Conservation (phyloP, 768 basidiomycete species). For the Pisolithus tinctorius region DNA sequence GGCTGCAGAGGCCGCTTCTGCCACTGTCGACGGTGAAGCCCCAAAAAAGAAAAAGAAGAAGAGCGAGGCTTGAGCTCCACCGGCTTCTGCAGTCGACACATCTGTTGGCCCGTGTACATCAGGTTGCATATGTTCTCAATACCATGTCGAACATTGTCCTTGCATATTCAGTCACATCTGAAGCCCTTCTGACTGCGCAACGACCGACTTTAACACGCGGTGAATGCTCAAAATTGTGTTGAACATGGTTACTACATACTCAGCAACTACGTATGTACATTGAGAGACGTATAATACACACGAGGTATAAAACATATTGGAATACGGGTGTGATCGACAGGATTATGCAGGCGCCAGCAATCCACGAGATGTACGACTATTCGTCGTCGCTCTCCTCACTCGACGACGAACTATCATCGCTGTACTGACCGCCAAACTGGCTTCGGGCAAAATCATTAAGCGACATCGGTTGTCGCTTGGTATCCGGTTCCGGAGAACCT, state of each 20-base stretch:
- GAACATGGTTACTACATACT: too few relatives aligned
- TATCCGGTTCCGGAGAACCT: constrained; percentile 32
- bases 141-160: not conserved
- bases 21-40: constrained; percentile 33
- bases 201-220: too few relatives aligned
- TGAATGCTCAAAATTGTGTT: too few relatives aligned
- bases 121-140: constrained; percentile 1
- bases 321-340: too few relatives aligned
- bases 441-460: constrained; percentile 43
- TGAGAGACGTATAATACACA: not conserved
- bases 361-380: not conserved
- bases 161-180: not conserved
- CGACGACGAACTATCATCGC: constrained; percentile 45
- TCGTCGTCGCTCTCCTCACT: constrained; percentile 53
- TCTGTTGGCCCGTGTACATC: constrained; percentile 1
- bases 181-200: too few relatives aligned
- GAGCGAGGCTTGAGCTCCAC: constrained; percentile 21
- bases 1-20: constrained; percentile 35
- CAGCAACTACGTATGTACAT: not conserved
- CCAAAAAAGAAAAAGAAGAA: constrained; percentile 41
- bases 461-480: constrained; percentile 37
- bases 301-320: not conserved
- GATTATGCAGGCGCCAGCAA: too few relatives aligned
- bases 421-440: constrained; percentile 31
- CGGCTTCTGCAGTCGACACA: constrained; percentile 1